Base-by-base conservation (phyloP, 169 alveolate genomes). In the Plasmodium fragile region DNA sequence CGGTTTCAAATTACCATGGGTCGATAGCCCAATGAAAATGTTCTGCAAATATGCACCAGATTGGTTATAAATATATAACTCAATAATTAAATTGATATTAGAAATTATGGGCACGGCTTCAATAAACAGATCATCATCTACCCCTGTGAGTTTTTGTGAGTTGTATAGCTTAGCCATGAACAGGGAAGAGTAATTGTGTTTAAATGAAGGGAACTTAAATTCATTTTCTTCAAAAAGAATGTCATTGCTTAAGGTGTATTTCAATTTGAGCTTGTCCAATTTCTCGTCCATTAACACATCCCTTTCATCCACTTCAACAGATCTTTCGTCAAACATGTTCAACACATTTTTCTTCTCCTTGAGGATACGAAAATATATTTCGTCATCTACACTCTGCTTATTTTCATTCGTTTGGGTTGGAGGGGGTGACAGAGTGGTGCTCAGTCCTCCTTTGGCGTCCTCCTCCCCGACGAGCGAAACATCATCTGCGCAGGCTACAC, bases 101-200 rank as follows among this genome's bases (percentile, higher is more conserved):
- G 98, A 98, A 52, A 98, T 97, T 72, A 96, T 97, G 22, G 98
- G 95, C 52, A 94, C 95, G 25, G 98, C 98, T 96, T 99, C 99
- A 2, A 98, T 98, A 95, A 97, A 99, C 16, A 99, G 95, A 10
- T 99, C 99, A 95, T 99, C 99, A 77, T 97, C 97, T 34, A 96
- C 96, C 0, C 99, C 99, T 4, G 99, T 97, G 59, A 98, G 71
- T 8, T n/a, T 72, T 55, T 92, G 93, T 0, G 95, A 70, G 8
- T 82, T 83, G 28, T 82, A 92, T 92, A 79, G 69, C 36, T 92
- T 84, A 0, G 92, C 49, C 34, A 83, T 73, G 75, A 92, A 83
- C 39, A 55, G 39, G n/a, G 93, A 83, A 0, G 93, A 92, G n/a
- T 69, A 79, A 28, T 53, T 72, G 39, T 81, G 69, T 16, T 85